Conservation (phyloP, 108 stramenopile species). For the Pseudonitzschia multiseries region DNA sequence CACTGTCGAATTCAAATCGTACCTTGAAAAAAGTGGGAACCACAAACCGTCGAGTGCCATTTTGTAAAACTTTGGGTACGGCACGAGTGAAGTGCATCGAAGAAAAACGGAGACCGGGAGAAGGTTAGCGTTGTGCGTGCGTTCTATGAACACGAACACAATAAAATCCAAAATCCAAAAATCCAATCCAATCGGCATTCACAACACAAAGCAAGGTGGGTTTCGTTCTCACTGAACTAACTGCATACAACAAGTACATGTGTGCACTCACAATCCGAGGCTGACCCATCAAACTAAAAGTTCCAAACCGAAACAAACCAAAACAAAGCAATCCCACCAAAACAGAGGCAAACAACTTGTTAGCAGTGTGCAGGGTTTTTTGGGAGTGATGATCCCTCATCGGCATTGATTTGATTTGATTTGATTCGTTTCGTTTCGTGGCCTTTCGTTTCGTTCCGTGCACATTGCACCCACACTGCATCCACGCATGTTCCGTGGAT, state of each 20-base stretch:
- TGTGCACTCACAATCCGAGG: constrained; percentile 32
- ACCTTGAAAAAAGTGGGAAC: constrained; percentile 66
- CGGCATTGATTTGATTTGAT: too few relatives aligned
- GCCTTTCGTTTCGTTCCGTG: too few relatives aligned
- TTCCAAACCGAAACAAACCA: neutral
- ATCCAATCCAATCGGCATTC: too few relatives aligned
- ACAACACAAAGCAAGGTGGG: too few relatives aligned
- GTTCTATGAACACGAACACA: neutral
- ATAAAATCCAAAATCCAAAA: neutral
- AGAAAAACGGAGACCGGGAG: neutral
- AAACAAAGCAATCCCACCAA: neutral
- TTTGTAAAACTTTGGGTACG: constrained; percentile 69
- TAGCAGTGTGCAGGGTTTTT: too few relatives aligned
- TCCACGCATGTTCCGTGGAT: too few relatives aligned
- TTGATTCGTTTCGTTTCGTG: too few relatives aligned
- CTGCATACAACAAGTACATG: too few relatives aligned
- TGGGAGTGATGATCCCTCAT: too few relatives aligned
- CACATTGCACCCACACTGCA: too few relatives aligned
- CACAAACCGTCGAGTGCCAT: constrained; percentile 88
- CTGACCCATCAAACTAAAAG: constrained; percentile 34
- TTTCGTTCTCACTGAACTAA: too few relatives aligned
- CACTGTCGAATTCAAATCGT: neutral
- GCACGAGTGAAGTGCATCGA: neutral
- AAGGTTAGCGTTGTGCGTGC: neutral
- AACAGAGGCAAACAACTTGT: neutral